These are phyloP conservation scores for Oehlia diaphana DNA, from an alignment of 192 early-diverging fungal species.

Conservation along the genomic window DNA sequence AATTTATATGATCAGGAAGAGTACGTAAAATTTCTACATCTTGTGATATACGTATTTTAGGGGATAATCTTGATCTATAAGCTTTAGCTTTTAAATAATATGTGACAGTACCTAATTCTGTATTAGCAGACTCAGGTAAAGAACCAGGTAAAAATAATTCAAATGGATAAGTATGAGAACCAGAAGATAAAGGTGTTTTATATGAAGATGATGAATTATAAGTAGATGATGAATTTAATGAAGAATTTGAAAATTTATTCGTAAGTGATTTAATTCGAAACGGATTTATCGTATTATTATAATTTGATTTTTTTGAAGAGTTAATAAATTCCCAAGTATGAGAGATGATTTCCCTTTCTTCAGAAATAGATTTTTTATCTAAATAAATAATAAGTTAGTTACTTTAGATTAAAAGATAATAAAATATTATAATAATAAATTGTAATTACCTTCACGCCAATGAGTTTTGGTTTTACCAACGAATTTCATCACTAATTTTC, in stretches of 20 bases:
- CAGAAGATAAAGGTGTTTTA: background rate
- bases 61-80: background rate
- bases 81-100: slow-evolving; percentile 16
- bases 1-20: slow-evolving; percentile 7
- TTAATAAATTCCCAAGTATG: slow-evolving; percentile 7
- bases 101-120: background rate
- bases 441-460: background rate
- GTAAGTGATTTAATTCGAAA: background rate
- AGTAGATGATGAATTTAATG: background rate
- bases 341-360: slow-evolving; percentile 1
- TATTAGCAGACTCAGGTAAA: slow-evolving; percentile 4
- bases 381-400: background rate
- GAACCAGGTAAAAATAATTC: slow-evolving; percentile 1
- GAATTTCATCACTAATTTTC: slow-evolving; percentile 13
- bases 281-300: background rate
- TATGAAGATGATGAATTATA: background rate
- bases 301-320: background rate
- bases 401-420: no score
- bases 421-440: no score
- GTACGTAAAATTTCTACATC: slow-evolving; percentile 18
- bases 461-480: background rate
- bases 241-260: background rate
- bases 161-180: slow-evolving; percentile 9
- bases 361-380: background rate
- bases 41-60: background rate